phyloP scores from a whole-genome alignment of 148 eudicot genomes.

The Amaranthus hypochondriacus region DNA sequence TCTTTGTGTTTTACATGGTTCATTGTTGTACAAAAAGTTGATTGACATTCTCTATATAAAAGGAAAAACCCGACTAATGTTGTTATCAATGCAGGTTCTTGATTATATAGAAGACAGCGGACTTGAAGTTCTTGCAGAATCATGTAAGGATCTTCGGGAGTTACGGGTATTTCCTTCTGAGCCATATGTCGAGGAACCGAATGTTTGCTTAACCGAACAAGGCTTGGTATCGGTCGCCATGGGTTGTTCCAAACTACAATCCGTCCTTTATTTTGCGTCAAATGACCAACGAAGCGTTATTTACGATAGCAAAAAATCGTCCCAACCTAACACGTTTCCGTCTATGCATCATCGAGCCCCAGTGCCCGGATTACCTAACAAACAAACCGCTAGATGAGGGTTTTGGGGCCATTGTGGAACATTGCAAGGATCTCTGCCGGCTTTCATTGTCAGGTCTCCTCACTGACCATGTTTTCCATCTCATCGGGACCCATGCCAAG shows the following conservation, averaged over 20 bases:
- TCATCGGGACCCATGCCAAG: constrained; percentile 74
- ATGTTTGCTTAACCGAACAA: constrained; percentile 69
- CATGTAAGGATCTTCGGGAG: constrained; percentile 79
- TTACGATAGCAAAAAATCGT: constrained; percentile 60
- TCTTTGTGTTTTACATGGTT: background rate
- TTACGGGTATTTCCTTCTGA: constrained; percentile 86
- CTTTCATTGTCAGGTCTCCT: constrained; percentile 84
- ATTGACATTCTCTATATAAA: background rate
- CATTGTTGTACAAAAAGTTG: background rate
- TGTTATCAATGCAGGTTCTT: constrained; percentile 46
- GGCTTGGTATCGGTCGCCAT: constrained; percentile 79
- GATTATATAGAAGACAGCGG: constrained; percentile 90
- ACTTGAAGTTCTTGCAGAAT: constrained; percentile 58
- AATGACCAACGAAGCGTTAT: constrained; percentile 76
- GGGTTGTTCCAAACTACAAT: constrained; percentile 88
- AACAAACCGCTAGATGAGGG: constrained; percentile 73
- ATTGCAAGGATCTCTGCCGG: constrained; percentile 68
- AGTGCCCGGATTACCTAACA: constrained; percentile 68
- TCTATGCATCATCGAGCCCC: constrained; percentile 81
- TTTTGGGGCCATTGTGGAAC: constrained; percentile 80
- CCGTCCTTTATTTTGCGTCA: constrained; percentile 80
- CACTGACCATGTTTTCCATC: constrained; percentile 68
- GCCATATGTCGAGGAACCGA: constrained; percentile 66
- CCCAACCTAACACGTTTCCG: constrained; percentile 74
- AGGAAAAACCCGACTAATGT: background rate